These are phyloP conservation scores for Penicillium glabrum DNA, from an alignment of 2,329 filamentous ascomycete species.

Conservation along the genomic window DNA sequence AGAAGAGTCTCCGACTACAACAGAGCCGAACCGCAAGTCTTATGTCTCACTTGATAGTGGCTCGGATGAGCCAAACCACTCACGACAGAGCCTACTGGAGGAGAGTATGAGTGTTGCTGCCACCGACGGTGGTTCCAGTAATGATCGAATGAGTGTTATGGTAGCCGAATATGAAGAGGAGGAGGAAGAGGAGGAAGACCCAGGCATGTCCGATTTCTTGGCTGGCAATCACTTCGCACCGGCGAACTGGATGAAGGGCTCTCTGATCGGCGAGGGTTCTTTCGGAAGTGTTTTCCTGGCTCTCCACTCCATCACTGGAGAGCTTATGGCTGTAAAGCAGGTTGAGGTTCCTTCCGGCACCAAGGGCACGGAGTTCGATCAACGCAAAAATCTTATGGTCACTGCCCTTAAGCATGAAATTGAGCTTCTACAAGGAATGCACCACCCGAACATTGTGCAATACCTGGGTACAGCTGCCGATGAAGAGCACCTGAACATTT, in stretches of 20 bases:
- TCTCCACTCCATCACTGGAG: slow-evolving; percentile 91
- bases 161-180: slow-evolving; percentile 79
- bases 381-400: slow-evolving; percentile 97
- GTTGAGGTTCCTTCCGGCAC: slow-evolving; percentile 85
- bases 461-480: slow-evolving; percentile 95
- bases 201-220: slow-evolving; percentile 81
- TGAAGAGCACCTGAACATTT: slow-evolving; percentile 93
- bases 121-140: slow-evolving; percentile 69
- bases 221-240: slow-evolving; percentile 93
- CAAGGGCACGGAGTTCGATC: slow-evolving; percentile 75
- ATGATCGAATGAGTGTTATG: slow-evolving; percentile 79
- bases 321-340: slow-evolving; percentile 97
- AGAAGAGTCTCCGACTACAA: slow-evolving; percentile 72
- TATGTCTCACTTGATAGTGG: slow-evolving; percentile 73
- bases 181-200: slow-evolving; percentile 51
- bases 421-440: slow-evolving; percentile 85
- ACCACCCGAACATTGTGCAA: slow-evolving; percentile 96
- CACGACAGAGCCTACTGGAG: slow-evolving; percentile 79
- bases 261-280: slow-evolving; percentile 92
- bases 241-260: slow-evolving; percentile 99
- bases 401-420: slow-evolving; percentile 97
- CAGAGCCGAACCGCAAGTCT: slow-evolving; percentile 85
- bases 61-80: slow-evolving; percentile 74
- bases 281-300: slow-evolving; percentile 96
- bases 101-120: slow-evolving; percentile 69